Evolutionary conservation across 2,329 filamentous ascomycete genomes (phyloP), one percentile per base, ranked within the genome.

Genomic region (Fusarium redolens): DNA sequence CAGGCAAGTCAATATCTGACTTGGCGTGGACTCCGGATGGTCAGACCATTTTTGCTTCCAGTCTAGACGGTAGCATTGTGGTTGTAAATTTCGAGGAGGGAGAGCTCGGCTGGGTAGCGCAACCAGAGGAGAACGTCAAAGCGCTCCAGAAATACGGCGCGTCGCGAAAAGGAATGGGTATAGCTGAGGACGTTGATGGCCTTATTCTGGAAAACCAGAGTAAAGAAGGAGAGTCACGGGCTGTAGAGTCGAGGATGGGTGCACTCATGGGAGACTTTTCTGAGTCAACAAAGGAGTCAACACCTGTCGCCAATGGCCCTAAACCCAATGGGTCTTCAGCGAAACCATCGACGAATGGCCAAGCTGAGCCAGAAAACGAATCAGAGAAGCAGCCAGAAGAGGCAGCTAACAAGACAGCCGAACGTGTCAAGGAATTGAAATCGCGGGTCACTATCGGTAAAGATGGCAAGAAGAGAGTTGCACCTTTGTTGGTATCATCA

Each of bases 381-480:
- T 80, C 82, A 9, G 83, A 77, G 70, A 83, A 80, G 71, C 77
- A 78, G 5, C 80, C 82, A 8, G 83, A 87, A 57, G 87, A 90
- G 72, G 82, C 81, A 13, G 85, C 85, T 2, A 86, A 89, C 72
- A 89, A 90, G 79, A 79, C 84, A 7, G 87, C 85, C 2, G 85
- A 89, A 67, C 83, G 87, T 66, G 86, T 90, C 77, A 86, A 84
- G 70, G 85, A 86, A 76, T 83, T 98, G 72, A 98, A 98, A 82
- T 94, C 96, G 70, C 90, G 96, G 58, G 95, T 98, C 7, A 98
- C 96, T 0, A 92, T 98, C 68, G 97, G 94, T 0, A 98, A 98
- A 80, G 96, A 99, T 74, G 96, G 96, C 35, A 98, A 96, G 84
- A 99, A 99, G 84, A 90, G 96, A 61, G 96, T 99, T 61, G 93